A percentile compares a stretch with the other conserved stretches of the same genome.
These are phyloP conservation scores for Cucurbita maxima DNA, from an alignment of 306 rosid genomes.

Conservation along the genomic window DNA sequence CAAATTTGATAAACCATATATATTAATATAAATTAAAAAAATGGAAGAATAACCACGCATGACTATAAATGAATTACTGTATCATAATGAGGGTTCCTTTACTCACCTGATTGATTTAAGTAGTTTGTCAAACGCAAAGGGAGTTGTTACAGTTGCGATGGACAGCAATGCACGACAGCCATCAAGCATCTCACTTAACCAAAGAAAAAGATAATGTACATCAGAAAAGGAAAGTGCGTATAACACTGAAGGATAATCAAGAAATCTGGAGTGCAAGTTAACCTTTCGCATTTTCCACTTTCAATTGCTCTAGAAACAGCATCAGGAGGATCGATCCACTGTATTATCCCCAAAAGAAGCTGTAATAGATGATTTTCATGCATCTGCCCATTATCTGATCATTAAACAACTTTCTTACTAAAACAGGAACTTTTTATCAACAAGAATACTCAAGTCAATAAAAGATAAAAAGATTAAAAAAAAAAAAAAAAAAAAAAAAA, in stretches of 20 bases:
- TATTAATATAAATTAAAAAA: not conserved
- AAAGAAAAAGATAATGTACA: constrained; percentile 9
- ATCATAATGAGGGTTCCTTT: constrained; percentile 7
- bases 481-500: not conserved
- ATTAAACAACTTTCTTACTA: constrained; percentile 11
- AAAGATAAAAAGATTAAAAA: not conserved
- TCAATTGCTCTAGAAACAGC: constrained; percentile 61
- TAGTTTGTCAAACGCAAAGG: constrained; percentile 56
- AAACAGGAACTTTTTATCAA: constrained; percentile 11
- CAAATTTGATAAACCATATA: not conserved
- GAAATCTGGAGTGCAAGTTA: constrained; percentile 10
- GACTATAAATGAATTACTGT: not conserved
- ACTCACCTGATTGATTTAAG: constrained; percentile 51
- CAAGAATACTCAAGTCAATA: constrained; percentile 4
- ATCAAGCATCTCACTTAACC: constrained; percentile 83
- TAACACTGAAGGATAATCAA: not conserved
- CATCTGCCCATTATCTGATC: constrained; percentile 59
- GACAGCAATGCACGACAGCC: constrained; percentile 90
- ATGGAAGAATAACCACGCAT: not conserved
- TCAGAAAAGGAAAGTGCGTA: not conserved
- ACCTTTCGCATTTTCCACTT: constrained; percentile 83
- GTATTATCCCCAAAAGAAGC: constrained; percentile 67
- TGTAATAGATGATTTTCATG: constrained; percentile 67
- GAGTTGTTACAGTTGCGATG: constrained; percentile 61
- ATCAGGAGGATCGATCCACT: constrained; percentile 92